Evolutionary conservation across 495 filamentous ascomycete species (phyloP).

Genomic region (Aspergillus coremiiformis): DNA sequence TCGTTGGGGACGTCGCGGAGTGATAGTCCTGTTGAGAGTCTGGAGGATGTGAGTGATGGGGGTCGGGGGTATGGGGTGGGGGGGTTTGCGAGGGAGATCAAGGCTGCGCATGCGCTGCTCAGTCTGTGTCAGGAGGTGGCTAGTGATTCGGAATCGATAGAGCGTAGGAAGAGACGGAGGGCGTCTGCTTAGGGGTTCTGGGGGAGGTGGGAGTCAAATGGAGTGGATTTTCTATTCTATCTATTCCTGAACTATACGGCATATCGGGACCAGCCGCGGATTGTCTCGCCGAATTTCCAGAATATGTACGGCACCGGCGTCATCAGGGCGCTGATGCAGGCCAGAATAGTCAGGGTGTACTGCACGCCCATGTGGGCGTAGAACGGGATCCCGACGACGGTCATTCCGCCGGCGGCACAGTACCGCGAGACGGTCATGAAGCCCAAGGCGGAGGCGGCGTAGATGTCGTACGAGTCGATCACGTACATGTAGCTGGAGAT

Average conservation of each 20-base stretch:
- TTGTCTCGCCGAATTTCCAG: slow-evolving; percentile 33
- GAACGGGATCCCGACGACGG: slow-evolving; percentile 42
- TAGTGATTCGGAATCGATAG: too few species aligned
- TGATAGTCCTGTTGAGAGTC: too few species aligned
- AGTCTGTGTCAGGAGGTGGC: slow-evolving; percentile 45
- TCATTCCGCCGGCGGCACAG: slow-evolving; percentile 43
- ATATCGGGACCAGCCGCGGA: slow-evolving; percentile 22
- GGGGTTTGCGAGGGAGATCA: slow-evolving; percentile 35
- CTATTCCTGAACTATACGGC: background rate
- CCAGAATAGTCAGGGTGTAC: slow-evolving; percentile 52
- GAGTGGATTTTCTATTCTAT: too few species aligned
- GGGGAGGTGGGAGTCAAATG: too few species aligned
- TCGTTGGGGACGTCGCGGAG: too few species aligned
- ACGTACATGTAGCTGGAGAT: slow-evolving; percentile 49
- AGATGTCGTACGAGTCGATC: slow-evolving; percentile 46
- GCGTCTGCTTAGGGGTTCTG: slow-evolving; percentile 10
- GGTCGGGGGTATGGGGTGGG: background rate
- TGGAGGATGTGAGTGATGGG: too few species aligned
- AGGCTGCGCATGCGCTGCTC: slow-evolving; percentile 51
- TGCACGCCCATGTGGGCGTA: slow-evolving; percentile 48
- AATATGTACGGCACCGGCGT: slow-evolving; percentile 49
- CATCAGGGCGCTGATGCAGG: slow-evolving; percentile 39
- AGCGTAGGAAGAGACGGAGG: slow-evolving; percentile 12
- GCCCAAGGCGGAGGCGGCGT: slow-evolving; percentile 38
- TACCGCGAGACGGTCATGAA: slow-evolving; percentile 47